Conservation (phyloP, 2,329 filamentous ascomycete species). For the Colletotrichum echinochloae region DNA sequence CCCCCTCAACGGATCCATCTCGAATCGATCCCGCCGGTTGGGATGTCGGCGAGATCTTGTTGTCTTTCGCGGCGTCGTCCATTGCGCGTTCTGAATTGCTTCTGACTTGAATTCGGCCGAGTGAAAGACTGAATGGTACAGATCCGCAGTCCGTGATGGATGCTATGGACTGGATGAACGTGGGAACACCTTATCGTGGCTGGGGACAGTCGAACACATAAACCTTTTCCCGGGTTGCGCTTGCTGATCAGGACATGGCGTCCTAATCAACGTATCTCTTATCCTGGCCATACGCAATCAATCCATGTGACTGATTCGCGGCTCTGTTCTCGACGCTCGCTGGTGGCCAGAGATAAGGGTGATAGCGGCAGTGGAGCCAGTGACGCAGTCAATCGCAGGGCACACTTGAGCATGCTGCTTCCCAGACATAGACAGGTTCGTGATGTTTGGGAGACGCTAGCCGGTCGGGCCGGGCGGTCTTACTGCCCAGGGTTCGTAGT, state of each 20-base stretch:
- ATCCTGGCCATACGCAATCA: not conserved
- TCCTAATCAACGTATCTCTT: constrained; percentile 8
- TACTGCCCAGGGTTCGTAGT: not conserved
- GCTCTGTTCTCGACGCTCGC: not conserved
- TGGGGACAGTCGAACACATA: not conserved
- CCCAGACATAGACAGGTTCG: not conserved
- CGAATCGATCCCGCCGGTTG: constrained; percentile 7
- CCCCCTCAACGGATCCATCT: constrained; percentile 17
- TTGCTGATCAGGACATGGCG: not conserved
- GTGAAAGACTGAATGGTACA: not conserved
- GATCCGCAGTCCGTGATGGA: not conserved
- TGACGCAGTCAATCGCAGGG: not conserved
- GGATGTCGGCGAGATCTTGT: constrained; percentile 8
- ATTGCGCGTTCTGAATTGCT: not conserved
- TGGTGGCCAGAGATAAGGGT: constrained; percentile 9
- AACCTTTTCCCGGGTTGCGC: not conserved
- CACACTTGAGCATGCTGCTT: not conserved
- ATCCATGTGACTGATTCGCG: constrained; percentile 4
- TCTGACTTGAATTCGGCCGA: not conserved
- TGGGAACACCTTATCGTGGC: too few species aligned
- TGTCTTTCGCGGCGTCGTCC: constrained; percentile 12
- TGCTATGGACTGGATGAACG: not conserved
- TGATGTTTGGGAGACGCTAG: not conserved
- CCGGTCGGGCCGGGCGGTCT: not conserved
- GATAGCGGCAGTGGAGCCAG: not conserved